A percentile compares a stretch with the other conserved stretches of the same genome.
Evolutionary conservation across 768 basidiomycete species (phyloP).

Genomic region (Russula virescens): DNA sequence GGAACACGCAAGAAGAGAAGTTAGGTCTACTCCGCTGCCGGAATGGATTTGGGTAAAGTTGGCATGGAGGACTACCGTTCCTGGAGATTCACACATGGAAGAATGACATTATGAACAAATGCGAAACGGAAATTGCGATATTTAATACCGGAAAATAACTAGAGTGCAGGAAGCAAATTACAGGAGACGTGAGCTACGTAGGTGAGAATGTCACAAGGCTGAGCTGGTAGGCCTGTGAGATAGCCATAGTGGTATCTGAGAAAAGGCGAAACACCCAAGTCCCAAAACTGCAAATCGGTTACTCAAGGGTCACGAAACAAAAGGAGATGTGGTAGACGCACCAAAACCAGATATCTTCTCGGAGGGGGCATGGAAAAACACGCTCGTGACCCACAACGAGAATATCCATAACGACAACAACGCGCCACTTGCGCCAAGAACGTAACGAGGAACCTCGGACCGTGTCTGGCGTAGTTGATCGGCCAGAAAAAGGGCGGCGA

Average conservation of each 20-base stretch:
- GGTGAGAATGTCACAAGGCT: not conserved
- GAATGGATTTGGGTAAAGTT: too few species aligned
- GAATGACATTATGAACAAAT: too few species aligned
- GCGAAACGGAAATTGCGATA: too few species aligned
- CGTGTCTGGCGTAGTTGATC: conserved; percentile 60
- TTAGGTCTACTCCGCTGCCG: too few species aligned
- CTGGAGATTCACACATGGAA: too few species aligned
- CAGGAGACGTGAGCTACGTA: too few species aligned
- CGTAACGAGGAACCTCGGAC: conserved; percentile 42
- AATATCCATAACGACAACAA: conserved; percentile 64
- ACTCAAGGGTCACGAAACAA: not conserved
- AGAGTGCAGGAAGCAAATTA: too few species aligned
- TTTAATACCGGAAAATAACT: too few species aligned
- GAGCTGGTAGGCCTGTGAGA: not conserved
- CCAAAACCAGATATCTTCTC: conserved; percentile 86
- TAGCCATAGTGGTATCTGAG: conserved; percentile 26
- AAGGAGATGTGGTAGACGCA: conserved; percentile 37
- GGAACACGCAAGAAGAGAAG: too few species aligned
- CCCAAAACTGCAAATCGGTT: conserved; percentile 34
- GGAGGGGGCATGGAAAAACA: conserved; percentile 85
- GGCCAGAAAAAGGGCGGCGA: conserved; percentile 70
- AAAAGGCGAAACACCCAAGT: conserved; percentile 33
- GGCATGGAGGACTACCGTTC: too few species aligned
- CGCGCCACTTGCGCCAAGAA: conserved; percentile 40
- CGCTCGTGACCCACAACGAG: conserved; percentile 70